A percentile compares a stretch with the other conserved stretches of the same genome.
These are phyloP conservation scores for Staphylotrichum longicolle DNA, from an alignment of 495 filamentous ascomycete genomes.

Conservation along the genomic window DNA sequence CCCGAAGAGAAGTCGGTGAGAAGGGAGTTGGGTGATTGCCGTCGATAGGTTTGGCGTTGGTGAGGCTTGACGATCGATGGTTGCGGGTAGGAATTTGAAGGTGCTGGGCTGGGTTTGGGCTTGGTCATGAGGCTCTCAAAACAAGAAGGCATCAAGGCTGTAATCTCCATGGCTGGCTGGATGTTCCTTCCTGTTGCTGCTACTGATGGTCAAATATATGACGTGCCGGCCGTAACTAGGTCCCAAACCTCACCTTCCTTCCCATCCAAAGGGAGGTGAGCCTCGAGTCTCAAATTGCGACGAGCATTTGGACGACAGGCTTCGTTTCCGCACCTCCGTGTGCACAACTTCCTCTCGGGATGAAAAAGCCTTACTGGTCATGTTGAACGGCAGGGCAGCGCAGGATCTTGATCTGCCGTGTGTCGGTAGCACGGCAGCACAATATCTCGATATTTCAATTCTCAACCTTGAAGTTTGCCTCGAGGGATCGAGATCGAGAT, in stretches of 20 bases:
- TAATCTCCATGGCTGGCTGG: neutral
- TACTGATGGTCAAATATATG: neutral
- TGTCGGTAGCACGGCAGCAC: neutral
- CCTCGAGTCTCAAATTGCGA: too few relatives aligned
- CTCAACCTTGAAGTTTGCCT: too few relatives aligned
- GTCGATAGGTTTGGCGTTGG: too few relatives aligned
- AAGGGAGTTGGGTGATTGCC: too few relatives aligned
- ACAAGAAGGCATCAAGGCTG: too few relatives aligned
- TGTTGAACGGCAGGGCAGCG: neutral
- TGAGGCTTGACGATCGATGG: neutral
- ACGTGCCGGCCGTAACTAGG: constrained; percentile 2
- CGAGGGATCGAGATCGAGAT: too few relatives aligned
- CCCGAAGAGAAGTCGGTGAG: too few relatives aligned
- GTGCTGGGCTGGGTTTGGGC: neutral
- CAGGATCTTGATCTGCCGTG: constrained; percentile 1
- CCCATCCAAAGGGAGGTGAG: too few relatives aligned
- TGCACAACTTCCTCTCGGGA: neutral
- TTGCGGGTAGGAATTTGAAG: neutral
- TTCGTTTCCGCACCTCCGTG: neutral
- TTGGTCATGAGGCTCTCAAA: neutral
- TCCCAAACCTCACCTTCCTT: too few relatives aligned
- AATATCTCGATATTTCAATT: too few relatives aligned
- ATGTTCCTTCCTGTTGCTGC: constrained; percentile 5
- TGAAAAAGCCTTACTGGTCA: neutral
- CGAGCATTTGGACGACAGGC: neutral